Evolutionary conservation across 352 stramenopile genomes (phyloP), one percentile per base, ranked within the genome.

Genomic region (Aphanomyces euteiches): DNA sequence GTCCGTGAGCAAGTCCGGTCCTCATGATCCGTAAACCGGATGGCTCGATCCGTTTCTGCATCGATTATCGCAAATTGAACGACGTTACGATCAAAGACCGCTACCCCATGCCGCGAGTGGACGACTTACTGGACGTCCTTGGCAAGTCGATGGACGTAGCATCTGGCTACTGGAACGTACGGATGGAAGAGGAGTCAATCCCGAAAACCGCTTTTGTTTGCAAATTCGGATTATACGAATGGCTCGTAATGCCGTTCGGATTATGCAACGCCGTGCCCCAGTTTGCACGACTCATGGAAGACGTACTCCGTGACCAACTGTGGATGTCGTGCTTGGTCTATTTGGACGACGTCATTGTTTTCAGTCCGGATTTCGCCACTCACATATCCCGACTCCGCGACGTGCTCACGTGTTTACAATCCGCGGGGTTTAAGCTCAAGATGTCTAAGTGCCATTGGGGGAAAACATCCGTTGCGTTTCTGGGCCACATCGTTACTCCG

Each of bases 161-260:
- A 2, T 53, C 45, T 2, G 45, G 45, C 1, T 53, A 53, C n/a
- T 53, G 1, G 45, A 53, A 53, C 45, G 45, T 53, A 53, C 45
- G 45, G 45, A 53, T 53, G 45, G 45, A 15, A 15, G 45, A 53
- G 2, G 45, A 53, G 1, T n/a, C 13, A 15, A 53, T 53, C 2
- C 13, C 45, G 45, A 53, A 53, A 53, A 53, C 45, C 1, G 45
- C 45, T 15, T 53, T 53, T 19, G n/a, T 19, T 15, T 53, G 45
- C 45, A 53, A 53, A 19, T 53, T n/a, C 45, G 45, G 45, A 53
- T 19, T 53, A 28, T 28, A 28, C 28, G 28, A 28, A 28, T 28
- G 45, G 45, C 45, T 53, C 13, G 45, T 53, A 19, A 53, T 53
- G 45, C 45, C 45, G 13, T 53, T 53, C n/a, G 45, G 45, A n/a